phyloP scores from a whole-genome alignment of 106 monocot genomes.

The Amphibolis antarctica region DNA sequence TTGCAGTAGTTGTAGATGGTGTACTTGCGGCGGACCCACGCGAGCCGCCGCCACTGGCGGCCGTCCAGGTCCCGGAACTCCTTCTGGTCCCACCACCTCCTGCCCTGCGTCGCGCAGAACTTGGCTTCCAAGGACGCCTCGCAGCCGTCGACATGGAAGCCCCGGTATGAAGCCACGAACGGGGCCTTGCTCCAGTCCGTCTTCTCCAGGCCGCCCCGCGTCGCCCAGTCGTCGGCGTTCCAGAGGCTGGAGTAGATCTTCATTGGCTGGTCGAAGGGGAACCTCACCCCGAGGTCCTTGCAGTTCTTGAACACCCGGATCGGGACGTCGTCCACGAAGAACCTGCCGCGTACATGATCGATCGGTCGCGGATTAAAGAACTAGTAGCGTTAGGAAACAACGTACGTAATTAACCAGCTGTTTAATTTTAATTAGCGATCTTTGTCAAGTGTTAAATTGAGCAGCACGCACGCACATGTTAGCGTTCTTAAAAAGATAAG shows the following conservation, averaged over 20 bases:
- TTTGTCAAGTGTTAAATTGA: too few species aligned
- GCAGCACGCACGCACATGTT: too few species aligned
- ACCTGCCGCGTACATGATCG: constrained; percentile 5
- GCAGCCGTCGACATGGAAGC: constrained; percentile 39
- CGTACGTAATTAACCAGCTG: too few species aligned
- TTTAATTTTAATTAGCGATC: too few species aligned
- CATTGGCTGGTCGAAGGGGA: constrained; percentile 48
- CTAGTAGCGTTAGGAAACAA: too few species aligned
- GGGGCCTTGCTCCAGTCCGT: constrained; percentile 40
- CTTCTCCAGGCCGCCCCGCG: constrained; percentile 46
- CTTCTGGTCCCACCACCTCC: constrained; percentile 37
- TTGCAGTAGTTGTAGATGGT: constrained; percentile 46
- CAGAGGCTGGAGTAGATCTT: constrained; percentile 50
- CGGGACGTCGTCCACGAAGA: constrained; percentile 40
- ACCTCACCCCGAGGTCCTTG: constrained; percentile 27
- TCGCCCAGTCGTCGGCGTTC: constrained; percentile 72
- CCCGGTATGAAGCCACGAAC: constrained; percentile 37
- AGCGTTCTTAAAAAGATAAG: too few species aligned
- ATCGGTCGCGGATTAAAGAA: background rate
- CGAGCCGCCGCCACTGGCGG: constrained; percentile 16
- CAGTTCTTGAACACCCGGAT: constrained; percentile 47
- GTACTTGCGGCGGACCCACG: constrained; percentile 31
- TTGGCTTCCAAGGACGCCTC: constrained; percentile 3
- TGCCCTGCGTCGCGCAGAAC: constrained; percentile 19
- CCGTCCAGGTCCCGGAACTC: constrained; percentile 28